Evolutionary conservation across 78 protist genomes (phyloP).

Genomic region (Isochrysis galbana): DNA sequence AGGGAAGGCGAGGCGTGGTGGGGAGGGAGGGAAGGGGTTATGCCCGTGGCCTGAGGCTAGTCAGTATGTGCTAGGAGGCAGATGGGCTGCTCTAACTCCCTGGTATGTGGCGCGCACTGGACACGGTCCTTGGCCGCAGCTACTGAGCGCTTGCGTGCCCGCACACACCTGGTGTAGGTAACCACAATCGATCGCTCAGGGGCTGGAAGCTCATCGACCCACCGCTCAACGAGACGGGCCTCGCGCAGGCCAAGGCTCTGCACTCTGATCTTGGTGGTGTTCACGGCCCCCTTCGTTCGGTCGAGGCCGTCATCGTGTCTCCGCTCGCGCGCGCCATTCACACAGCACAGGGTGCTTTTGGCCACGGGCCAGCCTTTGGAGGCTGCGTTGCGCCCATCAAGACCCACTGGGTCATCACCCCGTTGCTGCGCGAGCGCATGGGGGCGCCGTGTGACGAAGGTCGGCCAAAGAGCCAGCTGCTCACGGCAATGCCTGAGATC

Average conservation of each 20-base stretch:
- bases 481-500: neutral
- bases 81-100: too few relatives aligned
- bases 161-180: neutral
- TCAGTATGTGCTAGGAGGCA: too few relatives aligned
- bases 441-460: neutral
- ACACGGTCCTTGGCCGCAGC: too few relatives aligned
- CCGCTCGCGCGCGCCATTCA: constrained; percentile 6
- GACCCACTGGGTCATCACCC: neutral
- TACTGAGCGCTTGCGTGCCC: too few relatives aligned
- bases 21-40: too few relatives aligned
- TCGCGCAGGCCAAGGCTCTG: neutral
- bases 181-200: neutral
- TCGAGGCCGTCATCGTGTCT: neutral
- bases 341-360: neutral
- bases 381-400: neutral
- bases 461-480: neutral
- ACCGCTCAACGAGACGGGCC: neutral
- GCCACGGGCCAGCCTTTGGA: neutral
- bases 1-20: too few relatives aligned
- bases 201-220: neutral
- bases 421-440: neutral
- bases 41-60: too few relatives aligned
- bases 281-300: neutral
- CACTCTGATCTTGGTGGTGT: neutral
- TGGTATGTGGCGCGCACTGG: too few relatives aligned